Base-by-base conservation (phyloP, 257 asterid species). In the Verbascum thapsus region DNA sequence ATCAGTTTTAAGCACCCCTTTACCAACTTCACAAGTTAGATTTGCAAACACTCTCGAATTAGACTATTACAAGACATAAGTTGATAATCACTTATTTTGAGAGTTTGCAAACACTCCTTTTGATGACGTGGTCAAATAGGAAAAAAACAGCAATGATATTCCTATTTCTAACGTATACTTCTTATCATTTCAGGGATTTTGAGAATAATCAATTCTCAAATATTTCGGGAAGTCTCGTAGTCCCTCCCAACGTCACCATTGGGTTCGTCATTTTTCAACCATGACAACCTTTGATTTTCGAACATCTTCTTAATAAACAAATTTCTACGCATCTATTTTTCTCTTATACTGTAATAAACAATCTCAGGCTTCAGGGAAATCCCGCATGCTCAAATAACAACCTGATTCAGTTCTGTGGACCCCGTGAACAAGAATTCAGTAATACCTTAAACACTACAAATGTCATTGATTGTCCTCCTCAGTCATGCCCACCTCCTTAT, bases 331-430 rank as follows among this genome's bases (percentile, higher is more conserved):
- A 26, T 26, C 2, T 26, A 1, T 26, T 26, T 20, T 61, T 40
- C 15, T 3, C 53, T 17, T 7, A 55, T 55, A 8, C 37, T 41
- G 3, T 57, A n/a, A 26, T 43, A 63, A 65, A 50, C 26, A 17
- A 45, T 68, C 73, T 68, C 86, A 94, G 99, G 78, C 88, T 94
- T 78, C 66, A 67, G 71, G 98, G 95, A 72, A 94, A 94, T 74
- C 96, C 98, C 10, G 39, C 69, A 11, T 94, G 99, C 65, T 58
- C 70, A 13, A 72, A 50, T 57, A 56, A 53, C 74, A 79, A 53
- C 66, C 69, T 64, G 34, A 3, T 0, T 17, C 63, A 19, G 64
- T 71, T 78, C 63, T 90, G 99, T 70, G 88, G 72, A 72, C 67
- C 95, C 37, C 84, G 64, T 12, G 71, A 77, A 3, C 81, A 69